Evolutionary conservation across 2,329 filamentous ascomycete species (phyloP).

Genomic region (Rhinocladiella similis): DNA sequence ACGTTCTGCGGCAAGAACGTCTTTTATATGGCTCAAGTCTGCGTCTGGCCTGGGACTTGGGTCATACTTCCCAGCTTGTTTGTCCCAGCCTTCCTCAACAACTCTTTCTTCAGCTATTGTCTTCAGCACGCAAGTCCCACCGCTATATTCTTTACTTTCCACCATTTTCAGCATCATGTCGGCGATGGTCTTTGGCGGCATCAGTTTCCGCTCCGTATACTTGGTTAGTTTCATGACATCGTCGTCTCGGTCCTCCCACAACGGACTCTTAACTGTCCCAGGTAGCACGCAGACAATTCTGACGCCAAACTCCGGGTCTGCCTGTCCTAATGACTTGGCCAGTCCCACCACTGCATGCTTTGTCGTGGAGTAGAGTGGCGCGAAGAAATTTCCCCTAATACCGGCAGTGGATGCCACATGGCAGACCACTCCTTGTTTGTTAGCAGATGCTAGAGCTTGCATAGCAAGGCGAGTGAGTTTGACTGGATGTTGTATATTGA

Average conservation of each 20-base stretch:
- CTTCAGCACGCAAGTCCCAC: constrained; percentile 23
- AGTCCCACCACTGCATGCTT: neutral
- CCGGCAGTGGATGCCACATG: neutral
- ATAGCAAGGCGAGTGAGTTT: neutral
- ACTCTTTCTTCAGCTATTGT: constrained; percentile 45
- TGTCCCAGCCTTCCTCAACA: constrained; percentile 6
- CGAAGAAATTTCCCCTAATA: neutral
- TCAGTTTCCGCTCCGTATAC: neutral
- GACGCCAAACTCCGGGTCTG: neutral
- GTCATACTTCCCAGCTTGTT: constrained; percentile 4
- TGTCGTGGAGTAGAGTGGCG: neutral
- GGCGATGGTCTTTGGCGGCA: neutral
- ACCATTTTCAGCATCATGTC: neutral
- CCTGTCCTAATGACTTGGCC: neutral
- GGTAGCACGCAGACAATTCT: neutral
- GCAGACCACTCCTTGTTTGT: neutral
- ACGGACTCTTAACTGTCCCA: neutral
- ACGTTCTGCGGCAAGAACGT: constrained; percentile 5
- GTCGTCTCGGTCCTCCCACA: constrained; percentile 1
- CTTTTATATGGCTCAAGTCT: constrained; percentile 2
- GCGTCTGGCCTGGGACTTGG: constrained; percentile 9
- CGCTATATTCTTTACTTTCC: neutral
- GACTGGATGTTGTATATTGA: constrained; percentile 40
- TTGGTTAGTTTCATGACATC: neutral
- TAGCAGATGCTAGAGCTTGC: neutral